Base-by-base conservation (phyloP, 495 filamentous ascomycete genomes). In the Podospora fimiseda region DNA sequence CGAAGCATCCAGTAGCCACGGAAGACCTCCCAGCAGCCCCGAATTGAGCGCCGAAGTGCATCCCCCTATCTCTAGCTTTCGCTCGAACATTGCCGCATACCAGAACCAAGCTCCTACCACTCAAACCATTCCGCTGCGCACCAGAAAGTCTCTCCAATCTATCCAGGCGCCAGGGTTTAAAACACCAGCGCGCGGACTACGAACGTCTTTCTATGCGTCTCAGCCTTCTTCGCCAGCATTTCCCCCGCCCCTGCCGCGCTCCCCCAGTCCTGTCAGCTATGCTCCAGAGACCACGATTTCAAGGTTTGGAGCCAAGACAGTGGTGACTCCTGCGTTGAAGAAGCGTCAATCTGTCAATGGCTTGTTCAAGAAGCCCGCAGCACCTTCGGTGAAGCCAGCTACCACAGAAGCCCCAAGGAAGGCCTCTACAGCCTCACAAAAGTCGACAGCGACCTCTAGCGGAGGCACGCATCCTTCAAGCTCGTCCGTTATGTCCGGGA, bases 291-390 rank as follows among this genome's bases (percentile, higher is more conserved):
- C 58, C 21, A 46, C 70, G 13, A 48, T 57, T 19, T 56, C 72
- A 27, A 72, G 71, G 44, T 65, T 68, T 43, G 76, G 70, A 19
- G 73, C 74, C 30, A 84, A 79, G 58, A 77, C 73, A 1, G 48
- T 80, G 55, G 68, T 70, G 11, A 60, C 74, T 3, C 76, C 74
- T 23, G 62, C 74, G 1, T 63, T 78, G 1, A 80, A 79, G 43
- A 60, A 80, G 36, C 75, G 81, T 14, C 77, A 80, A 14, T 79
- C 82, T 8, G 58, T 83, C 2, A 76, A 68, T 47, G 79, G 74
- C 15, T 61, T 80, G 2, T 78, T 79, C 55, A 73, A 67, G 39
- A 84, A 82, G 46, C 73, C 81, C 19, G 70, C 71, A 9, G 60
- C 73, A 44, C 63, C 74, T 14, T 63, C 74, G 50, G 67, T 65